A percentile compares a stretch with the other conserved stretches of the same genome.
Evolutionary conservation across 2,329 filamentous ascomycete genomes (phyloP).

Genomic region (Hypoxylon sp.): DNA sequence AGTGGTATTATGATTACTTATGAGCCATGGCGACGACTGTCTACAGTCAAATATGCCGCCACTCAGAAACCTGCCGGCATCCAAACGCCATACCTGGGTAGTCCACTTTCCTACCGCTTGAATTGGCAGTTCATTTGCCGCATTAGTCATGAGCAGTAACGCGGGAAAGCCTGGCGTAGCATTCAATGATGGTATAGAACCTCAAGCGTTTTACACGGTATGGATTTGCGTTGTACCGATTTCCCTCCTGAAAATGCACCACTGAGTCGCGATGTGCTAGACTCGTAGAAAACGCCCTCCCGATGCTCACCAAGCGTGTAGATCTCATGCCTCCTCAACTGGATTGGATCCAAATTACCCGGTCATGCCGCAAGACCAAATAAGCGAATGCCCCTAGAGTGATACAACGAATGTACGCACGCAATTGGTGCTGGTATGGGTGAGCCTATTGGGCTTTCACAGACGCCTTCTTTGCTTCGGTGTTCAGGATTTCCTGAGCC

Average conservation of each 20-base stretch:
- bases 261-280: slow-evolving; percentile 16
- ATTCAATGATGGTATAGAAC: slow-evolving; percentile 16
- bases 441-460: slow-evolving; percentile 41
- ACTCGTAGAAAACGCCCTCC: slow-evolving; percentile 32
- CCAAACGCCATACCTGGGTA: slow-evolving; percentile 37
- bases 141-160: slow-evolving; percentile 27
- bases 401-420: slow-evolving; percentile 37
- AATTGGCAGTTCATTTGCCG: slow-evolving; percentile 22
- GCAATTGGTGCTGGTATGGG: slow-evolving; percentile 12
- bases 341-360: slow-evolving; percentile 32
- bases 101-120: slow-evolving; percentile 18
- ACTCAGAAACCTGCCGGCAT: slow-evolving; percentile 34
- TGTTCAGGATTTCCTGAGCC: slow-evolving; percentile 49
- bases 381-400: slow-evolving; percentile 37
- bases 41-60: slow-evolving; percentile 13
- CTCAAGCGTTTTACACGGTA: slow-evolving; percentile 18
- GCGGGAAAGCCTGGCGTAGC: slow-evolving; percentile 16
- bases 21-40: slow-evolving; percentile 19
- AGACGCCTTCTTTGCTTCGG: slow-evolving; percentile 56
- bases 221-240: background rate
- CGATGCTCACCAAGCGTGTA: slow-evolving; percentile 28
- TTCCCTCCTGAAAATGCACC: slow-evolving; percentile 6
- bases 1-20: slow-evolving; percentile 40
- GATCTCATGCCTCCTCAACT: slow-evolving; percentile 26
- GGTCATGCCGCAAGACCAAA: slow-evolving; percentile 24